A percentile compares a stretch with the other conserved stretches of the same genome.
Evolutionary conservation across 352 stramenopile genomes (phyloP).

Genomic region (Pythium apleroticum): DNA sequence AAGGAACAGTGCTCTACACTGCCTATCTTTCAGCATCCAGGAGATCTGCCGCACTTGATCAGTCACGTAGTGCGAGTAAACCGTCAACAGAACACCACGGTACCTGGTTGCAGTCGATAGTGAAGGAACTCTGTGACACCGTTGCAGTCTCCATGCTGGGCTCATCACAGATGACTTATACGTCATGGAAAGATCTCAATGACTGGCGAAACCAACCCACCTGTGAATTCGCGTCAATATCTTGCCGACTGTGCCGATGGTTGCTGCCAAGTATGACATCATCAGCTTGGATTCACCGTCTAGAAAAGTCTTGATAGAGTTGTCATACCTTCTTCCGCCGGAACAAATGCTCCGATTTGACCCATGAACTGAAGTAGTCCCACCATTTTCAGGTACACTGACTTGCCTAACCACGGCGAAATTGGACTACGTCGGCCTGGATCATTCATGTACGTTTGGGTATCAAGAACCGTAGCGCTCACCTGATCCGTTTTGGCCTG

Average conservation of each 20-base stretch:
- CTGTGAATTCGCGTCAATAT: slow-evolving; percentile 84
- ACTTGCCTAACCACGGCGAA: slow-evolving; percentile 60
- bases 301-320: too few species aligned
- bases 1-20: slow-evolving; percentile 63
- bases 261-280: slow-evolving; percentile 36
- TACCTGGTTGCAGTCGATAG: slow-evolving; percentile 88
- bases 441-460: too few species aligned
- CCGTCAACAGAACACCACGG: too few species aligned
- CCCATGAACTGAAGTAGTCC: slow-evolving; percentile 83
- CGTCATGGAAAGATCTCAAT: neutral
- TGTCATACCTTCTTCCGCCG: slow-evolving; percentile 57
- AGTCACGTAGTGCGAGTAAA: too few species aligned
- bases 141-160: slow-evolving; percentile 71
- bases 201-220: neutral
- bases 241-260: slow-evolving; percentile 73
- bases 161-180: slow-evolving; percentile 13
- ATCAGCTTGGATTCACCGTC: neutral
- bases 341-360: slow-evolving; percentile 83
- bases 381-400: slow-evolving; percentile 85
- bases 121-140: slow-evolving; percentile 84
- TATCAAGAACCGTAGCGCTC: neutral
- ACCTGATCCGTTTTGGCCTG: slow-evolving; percentile 87
- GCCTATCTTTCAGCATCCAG: slow-evolving; percentile 78
- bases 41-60: slow-evolving; percentile 67
- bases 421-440: neutral